Evolutionary conservation across 2,329 filamentous ascomycete species (phyloP).

Genomic region (Colletotrichum lupini): DNA sequence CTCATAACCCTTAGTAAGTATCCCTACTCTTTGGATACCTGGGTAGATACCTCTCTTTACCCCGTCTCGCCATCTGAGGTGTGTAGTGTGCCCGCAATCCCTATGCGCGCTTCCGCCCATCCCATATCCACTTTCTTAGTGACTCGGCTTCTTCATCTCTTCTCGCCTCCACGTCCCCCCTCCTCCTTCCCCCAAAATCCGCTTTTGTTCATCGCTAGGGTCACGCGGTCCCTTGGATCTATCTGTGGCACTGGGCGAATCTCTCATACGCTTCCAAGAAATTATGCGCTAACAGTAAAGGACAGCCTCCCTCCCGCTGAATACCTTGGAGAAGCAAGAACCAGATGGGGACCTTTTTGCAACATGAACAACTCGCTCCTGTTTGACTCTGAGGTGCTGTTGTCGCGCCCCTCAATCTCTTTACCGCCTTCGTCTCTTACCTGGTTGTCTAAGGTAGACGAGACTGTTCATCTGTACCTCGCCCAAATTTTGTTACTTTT

Average conservation of each 20-base stretch:
- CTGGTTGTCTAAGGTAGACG: neutral
- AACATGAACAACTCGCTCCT: constrained; percentile 9
- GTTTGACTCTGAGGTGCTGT: neutral
- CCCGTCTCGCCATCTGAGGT: constrained; percentile 3
- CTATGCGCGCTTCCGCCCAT: constrained; percentile 20
- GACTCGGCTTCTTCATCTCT: constrained; percentile 26
- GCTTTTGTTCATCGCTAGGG: constrained; percentile 15
- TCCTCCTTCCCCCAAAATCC: neutral
- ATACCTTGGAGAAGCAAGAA: neutral
- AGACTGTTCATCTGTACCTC: neutral
- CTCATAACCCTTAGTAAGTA: neutral
- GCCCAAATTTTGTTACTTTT: too few relatives aligned
- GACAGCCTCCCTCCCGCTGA: constrained; percentile 10
- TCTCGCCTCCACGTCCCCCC: constrained; percentile 14
- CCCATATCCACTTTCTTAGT: constrained; percentile 14
- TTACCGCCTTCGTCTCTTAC: neutral
- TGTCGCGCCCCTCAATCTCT: neutral
- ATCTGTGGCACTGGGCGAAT: constrained; percentile 33
- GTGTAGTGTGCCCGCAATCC: constrained; percentile 17
- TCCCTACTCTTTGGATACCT: constrained; percentile 20
- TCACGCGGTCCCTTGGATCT: constrained; percentile 35
- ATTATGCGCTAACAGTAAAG: constrained; percentile 27
- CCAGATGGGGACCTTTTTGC: neutral
- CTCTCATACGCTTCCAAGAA: constrained; percentile 23
- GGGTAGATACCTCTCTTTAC: neutral